phyloP scores from a whole-genome alignment of 1,284 basidiomycete species.

The Quambalaria eucalypti region DNA sequence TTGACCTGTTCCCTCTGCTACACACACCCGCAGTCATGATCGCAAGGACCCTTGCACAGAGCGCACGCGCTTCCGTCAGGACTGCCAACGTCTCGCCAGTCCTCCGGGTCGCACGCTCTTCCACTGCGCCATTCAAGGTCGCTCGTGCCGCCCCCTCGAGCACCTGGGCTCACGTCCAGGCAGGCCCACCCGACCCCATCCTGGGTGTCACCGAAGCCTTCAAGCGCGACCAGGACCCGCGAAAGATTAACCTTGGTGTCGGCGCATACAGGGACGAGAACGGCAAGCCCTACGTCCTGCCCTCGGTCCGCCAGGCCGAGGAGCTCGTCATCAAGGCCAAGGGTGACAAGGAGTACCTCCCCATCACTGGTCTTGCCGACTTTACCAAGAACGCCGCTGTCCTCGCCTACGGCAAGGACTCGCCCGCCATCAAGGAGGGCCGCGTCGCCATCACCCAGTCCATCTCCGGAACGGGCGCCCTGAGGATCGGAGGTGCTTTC shows the following conservation, averaged over 20 bases:
- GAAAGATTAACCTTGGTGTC: slow-evolving; percentile 91
- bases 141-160: slow-evolving; percentile 48
- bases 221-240: slow-evolving; percentile 70
- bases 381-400: slow-evolving; percentile 84
- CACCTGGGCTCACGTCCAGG: slow-evolving; percentile 72
- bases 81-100: no score
- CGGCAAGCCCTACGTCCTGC: slow-evolving; percentile 90
- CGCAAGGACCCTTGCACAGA: no score
- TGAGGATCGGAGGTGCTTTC: slow-evolving; percentile 92
- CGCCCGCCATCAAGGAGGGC: slow-evolving; percentile 63
- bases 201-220: slow-evolving; percentile 88
- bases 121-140: no score
- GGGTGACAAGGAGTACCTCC: slow-evolving; percentile 94
- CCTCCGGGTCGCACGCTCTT: no score
- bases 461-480: slow-evolving; percentile 95
- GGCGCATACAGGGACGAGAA: slow-evolving; percentile 76
- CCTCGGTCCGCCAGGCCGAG: slow-evolving; percentile 75
- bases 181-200: slow-evolving; percentile 86
- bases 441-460: slow-evolving; percentile 76
- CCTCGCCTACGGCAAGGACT: slow-evolving; percentile 74
- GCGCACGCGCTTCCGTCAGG: no score
- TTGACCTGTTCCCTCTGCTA: no score
- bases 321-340: slow-evolving; percentile 60
- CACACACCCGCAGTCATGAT: no score
- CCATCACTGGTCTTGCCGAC: slow-evolving; percentile 79